Conservation (phyloP, 1,284 basidiomycete species). For the Austroboletus rostrupii region DNA sequence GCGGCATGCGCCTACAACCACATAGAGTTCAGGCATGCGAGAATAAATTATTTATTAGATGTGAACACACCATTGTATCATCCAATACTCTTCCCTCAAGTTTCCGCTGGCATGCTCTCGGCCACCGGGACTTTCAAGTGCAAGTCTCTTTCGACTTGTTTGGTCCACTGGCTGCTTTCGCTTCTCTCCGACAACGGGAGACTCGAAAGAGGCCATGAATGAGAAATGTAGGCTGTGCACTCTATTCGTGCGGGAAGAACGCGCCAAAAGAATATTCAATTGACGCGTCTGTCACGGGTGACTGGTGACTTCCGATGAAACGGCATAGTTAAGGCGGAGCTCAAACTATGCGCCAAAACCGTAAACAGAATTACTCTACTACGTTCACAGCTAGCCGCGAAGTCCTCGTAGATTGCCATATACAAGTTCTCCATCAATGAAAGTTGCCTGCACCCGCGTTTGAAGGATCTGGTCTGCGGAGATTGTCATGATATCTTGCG, state of each 20-base stretch:
- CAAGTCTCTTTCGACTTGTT: conserved; percentile 34
- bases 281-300: conserved; percentile 27
- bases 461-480: conserved; percentile 56
- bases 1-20: conserved; percentile 62
- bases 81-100: conserved; percentile 49
- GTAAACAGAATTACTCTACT: too few relatives aligned
- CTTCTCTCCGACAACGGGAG: conserved; percentile 24
- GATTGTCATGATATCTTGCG: conserved; percentile 77
- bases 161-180: conserved; percentile 28
- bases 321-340: not conserved
- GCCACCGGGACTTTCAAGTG: conserved; percentile 22
- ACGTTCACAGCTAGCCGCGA: not conserved
- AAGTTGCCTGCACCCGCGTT: conserved; percentile 72
- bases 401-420: conserved; percentile 42
- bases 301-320: too few relatives aligned
- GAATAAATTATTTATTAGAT: not conserved
- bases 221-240: conserved; percentile 1
- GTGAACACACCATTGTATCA: conserved; percentile 60
- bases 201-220: conserved; percentile 16
- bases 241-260: not conserved
- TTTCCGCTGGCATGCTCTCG: conserved; percentile 8
- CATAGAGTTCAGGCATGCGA: not conserved
- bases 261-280: conserved; percentile 2
- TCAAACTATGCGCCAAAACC: too few relatives aligned
- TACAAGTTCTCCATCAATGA: conserved; percentile 71